Evolutionary conservation across 345 rosid genomes (phyloP), one percentile per base, ranked within the genome.

Genomic region (Carallia pectinifolia): DNA sequence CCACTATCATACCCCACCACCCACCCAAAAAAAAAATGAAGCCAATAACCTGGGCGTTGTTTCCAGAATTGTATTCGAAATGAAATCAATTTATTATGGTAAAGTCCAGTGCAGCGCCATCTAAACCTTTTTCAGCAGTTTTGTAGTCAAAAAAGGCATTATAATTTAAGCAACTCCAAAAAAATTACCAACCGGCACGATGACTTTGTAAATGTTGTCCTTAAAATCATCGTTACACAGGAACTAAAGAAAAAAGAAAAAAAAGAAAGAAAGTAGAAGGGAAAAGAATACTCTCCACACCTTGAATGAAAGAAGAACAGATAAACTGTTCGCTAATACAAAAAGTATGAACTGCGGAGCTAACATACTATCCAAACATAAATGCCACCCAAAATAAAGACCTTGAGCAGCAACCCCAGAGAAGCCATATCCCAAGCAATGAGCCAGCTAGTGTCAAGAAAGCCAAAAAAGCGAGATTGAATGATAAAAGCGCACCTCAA

Each of bases 401-500:
- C 50, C 37, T 9, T 52, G 47, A 34, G 56, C 9, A 66, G 44
- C 34, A 48, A 15, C 30, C 17, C 66, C 52, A 27, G 50, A 56
- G 47, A 40, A 40, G 68, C 64, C 9, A 31, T 10, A 31, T 7
- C 65, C 67, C 60, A 65, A 30, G 40, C 65, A 71, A 53, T 30
- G 30, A 56, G 44, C 34, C 73, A 58, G 62, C 23, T 6, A 6
- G 27, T 56, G 53, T 10, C 36, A 73, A 71, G 60, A 16, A 65
- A 66, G 71, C 36, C 23, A 23, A 23, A 9, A 36, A 33, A 33
- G 34, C 34, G 4, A 33, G 64, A 33, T 36, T 27, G 50, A 62
- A 52, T 34, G 10, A 54, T 55, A 54, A 65, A 40, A 19, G 65
- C 85, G n/a, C 76, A 86, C 97, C 97, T 89, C 96, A 63, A 91